These are phyloP conservation scores for Fusarium setosum DNA, from an alignment of 2,329 filamentous ascomycete genomes.

Conservation along the genomic window DNA sequence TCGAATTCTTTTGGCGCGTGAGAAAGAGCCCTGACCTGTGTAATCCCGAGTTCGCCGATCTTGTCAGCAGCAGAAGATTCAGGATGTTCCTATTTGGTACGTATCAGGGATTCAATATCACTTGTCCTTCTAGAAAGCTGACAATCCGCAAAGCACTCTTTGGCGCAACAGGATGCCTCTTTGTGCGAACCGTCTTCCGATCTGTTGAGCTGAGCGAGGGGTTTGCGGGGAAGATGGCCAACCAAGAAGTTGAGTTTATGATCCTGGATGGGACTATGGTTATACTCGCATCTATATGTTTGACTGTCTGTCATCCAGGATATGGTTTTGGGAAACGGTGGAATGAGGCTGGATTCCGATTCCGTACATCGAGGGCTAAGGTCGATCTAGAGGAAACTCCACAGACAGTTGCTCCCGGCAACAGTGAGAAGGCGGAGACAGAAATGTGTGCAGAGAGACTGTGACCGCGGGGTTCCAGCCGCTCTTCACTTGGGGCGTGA, in stretches of 20 bases:
- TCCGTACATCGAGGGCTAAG: constrained; percentile 22
- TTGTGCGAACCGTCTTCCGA: constrained; percentile 30
- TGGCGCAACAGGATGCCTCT: constrained; percentile 13
- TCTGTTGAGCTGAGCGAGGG: constrained; percentile 29
- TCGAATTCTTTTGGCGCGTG: constrained; percentile 31
- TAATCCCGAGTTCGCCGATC: constrained; percentile 21
- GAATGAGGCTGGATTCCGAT: constrained; percentile 24
- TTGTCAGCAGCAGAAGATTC: constrained; percentile 19
- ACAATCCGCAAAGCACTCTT: constrained; percentile 4
- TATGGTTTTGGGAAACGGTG: constrained; percentile 18
- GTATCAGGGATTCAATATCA: neutral
- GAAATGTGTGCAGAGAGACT: constrained; percentile 11
- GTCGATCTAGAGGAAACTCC: neutral
- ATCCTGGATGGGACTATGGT: constrained; percentile 35
- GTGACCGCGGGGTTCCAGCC: neutral
- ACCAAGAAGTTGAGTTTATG: constrained; percentile 32
- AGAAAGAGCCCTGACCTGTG: constrained; percentile 12
- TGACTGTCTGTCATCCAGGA: constrained; percentile 27
- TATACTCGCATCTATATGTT: constrained; percentile 16
- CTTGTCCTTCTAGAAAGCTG: neutral
- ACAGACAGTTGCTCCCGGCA: constrained; percentile 3
- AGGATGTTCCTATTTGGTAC: constrained; percentile 23
- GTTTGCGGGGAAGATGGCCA: constrained; percentile 26
- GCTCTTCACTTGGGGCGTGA: neutral
- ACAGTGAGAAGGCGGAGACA: constrained; percentile 4